phyloP scores from a whole-genome alignment of 768 basidiomycete species.

The Lanmaoa pseudosensibilis region DNA sequence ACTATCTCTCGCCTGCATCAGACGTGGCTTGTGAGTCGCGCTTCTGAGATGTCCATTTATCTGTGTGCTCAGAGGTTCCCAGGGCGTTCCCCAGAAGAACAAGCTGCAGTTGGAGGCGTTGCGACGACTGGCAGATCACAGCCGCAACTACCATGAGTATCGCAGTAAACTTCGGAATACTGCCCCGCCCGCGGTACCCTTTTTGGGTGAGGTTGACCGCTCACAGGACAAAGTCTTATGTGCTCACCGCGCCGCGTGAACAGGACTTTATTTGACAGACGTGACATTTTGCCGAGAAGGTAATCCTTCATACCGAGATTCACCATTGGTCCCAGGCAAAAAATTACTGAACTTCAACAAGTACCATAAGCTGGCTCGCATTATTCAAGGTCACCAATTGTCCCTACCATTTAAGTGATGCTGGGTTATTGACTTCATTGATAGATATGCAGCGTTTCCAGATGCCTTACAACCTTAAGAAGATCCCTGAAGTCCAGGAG shows the following conservation, averaged over 20 bases:
- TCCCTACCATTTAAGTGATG: background rate
- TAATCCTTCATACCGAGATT: slow-evolving; percentile 81
- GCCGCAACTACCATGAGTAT: slow-evolving; percentile 89
- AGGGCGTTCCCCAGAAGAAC: slow-evolving; percentile 88
- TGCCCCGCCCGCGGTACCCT: slow-evolving; percentile 91
- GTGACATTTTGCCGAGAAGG: slow-evolving; percentile 96
- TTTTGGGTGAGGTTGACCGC: slow-evolving; percentile 63
- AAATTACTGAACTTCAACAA: slow-evolving; percentile 95
- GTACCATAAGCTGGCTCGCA: slow-evolving; percentile 86
- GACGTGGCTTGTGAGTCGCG: slow-evolving; percentile 83
- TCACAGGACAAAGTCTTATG: background rate
- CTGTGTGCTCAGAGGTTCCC: slow-evolving; percentile 11
- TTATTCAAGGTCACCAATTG: slow-evolving; percentile 65
- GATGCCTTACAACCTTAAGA: slow-evolving; percentile 79
- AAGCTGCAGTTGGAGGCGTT: slow-evolving; percentile 74
- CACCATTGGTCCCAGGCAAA: slow-evolving; percentile 71
- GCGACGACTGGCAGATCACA: slow-evolving; percentile 86
- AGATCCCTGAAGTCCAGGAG: slow-evolving; percentile 85
- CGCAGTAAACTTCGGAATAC: slow-evolving; percentile 83
- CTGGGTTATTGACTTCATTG: slow-evolving; percentile 4
- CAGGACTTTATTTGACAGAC: slow-evolving; percentile 86
- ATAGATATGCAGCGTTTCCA: slow-evolving; percentile 93
- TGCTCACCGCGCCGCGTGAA: slow-evolving; percentile 16
- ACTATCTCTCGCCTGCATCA: slow-evolving; percentile 89
- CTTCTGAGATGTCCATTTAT: background rate